Base-by-base conservation (phyloP, 2,329 filamentous ascomycete genomes). In the Aspergillus puulaauensis region DNA sequence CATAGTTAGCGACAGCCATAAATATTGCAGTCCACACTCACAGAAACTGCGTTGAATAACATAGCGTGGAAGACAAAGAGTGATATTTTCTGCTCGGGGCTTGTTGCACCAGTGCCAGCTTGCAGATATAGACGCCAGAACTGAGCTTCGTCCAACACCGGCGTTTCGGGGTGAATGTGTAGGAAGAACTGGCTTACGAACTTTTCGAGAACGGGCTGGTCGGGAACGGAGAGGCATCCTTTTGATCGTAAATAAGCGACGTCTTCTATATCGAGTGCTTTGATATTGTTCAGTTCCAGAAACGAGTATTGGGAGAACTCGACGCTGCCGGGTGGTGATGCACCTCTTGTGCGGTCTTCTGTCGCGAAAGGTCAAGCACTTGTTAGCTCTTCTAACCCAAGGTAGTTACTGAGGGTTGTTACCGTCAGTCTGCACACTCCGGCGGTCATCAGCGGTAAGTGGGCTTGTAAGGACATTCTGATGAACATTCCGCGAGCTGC, bases 21-120 rank as follows among this genome's bases (percentile, higher is more conserved):
- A 17, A 3, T 2, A 12, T 3, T 11, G 1, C 15, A 8, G n/a
- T 31, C 9, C 9, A 31, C 4, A 47, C 43, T 8, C 40, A 57
- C 54, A 8, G 54, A 52, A 52, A 27, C 52, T 17, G 46, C 49
- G 19, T 33, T 47, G 35, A 57, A 52, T 6, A 57, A 19, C 54
- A 57, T 57, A 3, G 54, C 54, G 15, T 57, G 54, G 3, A 57
- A 52, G 14, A 57, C 54, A 24, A 57, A 52, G 6, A 57, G 24
- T 9, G 54, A 57, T 19, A 57, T n/a, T 27, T 57, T 57, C 47
- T 52, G 54, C 19, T 40, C 33, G 6, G 39, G 14, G 33, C 12
- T 11, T 8, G 31, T 11, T 9, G 19, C 6, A 14, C 19, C 40
- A 14, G 27, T 52, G 11, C 21, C 54, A 3, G 19, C 17, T 39